These are phyloP conservation scores for Heimioporus sp. DNA, from an alignment of 768 basidiomycete genomes.

Conservation along the genomic window DNA sequence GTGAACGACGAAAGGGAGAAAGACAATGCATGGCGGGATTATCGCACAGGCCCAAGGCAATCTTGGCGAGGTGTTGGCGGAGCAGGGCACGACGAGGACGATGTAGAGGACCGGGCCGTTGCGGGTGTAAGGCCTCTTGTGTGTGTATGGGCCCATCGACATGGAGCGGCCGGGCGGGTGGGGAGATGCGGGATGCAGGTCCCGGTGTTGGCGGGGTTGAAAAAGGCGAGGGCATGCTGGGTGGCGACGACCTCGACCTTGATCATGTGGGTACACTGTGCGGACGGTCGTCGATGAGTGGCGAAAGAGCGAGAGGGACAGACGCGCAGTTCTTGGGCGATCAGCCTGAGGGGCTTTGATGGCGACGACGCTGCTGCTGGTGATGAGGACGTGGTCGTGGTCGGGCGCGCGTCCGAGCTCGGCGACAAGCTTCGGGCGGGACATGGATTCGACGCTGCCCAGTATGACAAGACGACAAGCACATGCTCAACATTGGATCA, in stretches of 20 bases:
- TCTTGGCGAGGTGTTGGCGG: slow-evolving; percentile 97
- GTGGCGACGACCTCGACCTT: slow-evolving; percentile 84
- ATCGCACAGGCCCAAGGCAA: slow-evolving; percentile 86
- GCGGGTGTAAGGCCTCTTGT: slow-evolving; percentile 73
- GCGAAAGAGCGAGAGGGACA: slow-evolving; percentile 29
- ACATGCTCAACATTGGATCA: no score
- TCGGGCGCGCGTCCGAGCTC: slow-evolving; percentile 25
- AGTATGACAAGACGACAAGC: no score
- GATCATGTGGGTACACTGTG: slow-evolving; percentile 70
- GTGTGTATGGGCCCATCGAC: background rate
- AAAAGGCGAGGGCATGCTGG: slow-evolving; percentile 76
- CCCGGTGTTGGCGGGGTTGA: slow-evolving; percentile 54
- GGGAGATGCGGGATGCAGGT: slow-evolving; percentile 43
- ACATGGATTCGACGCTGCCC: no score
- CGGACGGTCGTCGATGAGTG: background rate
- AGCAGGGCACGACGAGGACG: slow-evolving; percentile 93
- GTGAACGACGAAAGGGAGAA: no score
- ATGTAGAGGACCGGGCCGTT: slow-evolving; percentile 96
- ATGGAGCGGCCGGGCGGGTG: background rate
- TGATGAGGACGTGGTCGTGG: slow-evolving; percentile 69
- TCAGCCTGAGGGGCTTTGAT: slow-evolving; percentile 91
- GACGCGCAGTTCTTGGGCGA: slow-evolving; percentile 70
- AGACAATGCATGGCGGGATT: slow-evolving; percentile 65
- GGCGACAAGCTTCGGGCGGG: slow-evolving; percentile 19
- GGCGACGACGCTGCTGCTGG: slow-evolving; percentile 94